phyloP scores from a whole-genome alignment of 2,329 filamentous ascomycete species.

The Emmonsiellopsis sp. region DNA sequence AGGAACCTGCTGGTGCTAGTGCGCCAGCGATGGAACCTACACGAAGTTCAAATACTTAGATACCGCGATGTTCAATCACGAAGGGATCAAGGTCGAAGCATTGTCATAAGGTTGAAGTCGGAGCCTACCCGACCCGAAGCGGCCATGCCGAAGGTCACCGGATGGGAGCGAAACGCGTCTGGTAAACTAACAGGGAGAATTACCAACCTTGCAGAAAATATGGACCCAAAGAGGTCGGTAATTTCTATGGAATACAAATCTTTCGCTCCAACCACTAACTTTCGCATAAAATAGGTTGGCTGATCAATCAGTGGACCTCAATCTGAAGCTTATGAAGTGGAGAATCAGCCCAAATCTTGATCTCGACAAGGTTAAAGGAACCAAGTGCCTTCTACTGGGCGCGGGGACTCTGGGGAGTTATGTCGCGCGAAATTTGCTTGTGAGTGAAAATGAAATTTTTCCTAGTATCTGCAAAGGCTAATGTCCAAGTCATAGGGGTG shows the following conservation, averaged over 20 bases:
- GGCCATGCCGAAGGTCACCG: slow-evolving; percentile 76
- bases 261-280: neutral
- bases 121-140: slow-evolving; percentile 20
- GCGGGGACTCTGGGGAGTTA: slow-evolving; percentile 91
- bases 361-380: slow-evolving; percentile 78
- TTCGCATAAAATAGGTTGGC: slow-evolving; percentile 46
- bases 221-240: slow-evolving; percentile 64
- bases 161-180: slow-evolving; percentile 79
- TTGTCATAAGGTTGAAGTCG: slow-evolving; percentile 58
- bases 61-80: slow-evolving; percentile 75
- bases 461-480: neutral
- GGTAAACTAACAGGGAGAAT: slow-evolving; percentile 70
- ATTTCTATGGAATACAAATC: neutral
- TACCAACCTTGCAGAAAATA: slow-evolving; percentile 80
- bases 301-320: slow-evolving; percentile 90
- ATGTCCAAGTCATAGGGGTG: slow-evolving; percentile 48
- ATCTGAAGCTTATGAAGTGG: slow-evolving; percentile 98
- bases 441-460: slow-evolving; percentile 15
- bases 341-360: slow-evolving; percentile 81
- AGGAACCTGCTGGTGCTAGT: slow-evolving; percentile 81
- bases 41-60: slow-evolving; percentile 73
- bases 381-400: slow-evolving; percentile 81
- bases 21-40: slow-evolving; percentile 68
- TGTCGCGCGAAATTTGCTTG: slow-evolving; percentile 78
- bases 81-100: slow-evolving; percentile 70